Evolutionary conservation across 441 rosid genomes (phyloP).

Genomic region (Syzygium syzygioides): DNA sequence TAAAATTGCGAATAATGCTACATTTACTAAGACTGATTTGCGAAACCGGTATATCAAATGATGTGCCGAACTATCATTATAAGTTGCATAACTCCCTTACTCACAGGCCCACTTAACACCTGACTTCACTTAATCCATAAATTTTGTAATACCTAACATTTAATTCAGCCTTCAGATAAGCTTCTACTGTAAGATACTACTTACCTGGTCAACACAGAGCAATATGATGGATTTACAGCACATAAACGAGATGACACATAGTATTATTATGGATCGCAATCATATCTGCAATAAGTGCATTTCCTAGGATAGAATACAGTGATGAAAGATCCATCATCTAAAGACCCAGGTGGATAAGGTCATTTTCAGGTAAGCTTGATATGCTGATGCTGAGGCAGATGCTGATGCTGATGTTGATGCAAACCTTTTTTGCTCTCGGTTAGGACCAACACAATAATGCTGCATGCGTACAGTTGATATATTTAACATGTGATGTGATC

Average conservation of each 20-base stretch:
- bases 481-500: neutral
- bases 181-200: neutral
- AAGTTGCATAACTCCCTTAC: neutral
- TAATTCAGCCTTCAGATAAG: neutral
- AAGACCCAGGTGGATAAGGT: neutral
- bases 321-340: neutral
- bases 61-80: neutral
- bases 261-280: neutral
- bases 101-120: neutral
- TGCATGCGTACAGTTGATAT: neutral
- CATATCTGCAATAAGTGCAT: neutral
- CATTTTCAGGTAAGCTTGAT: neutral
- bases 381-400: neutral
- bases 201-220: neutral
- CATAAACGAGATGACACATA: neutral
- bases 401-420: neutral
- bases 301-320: neutral
- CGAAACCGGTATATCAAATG: neutral
- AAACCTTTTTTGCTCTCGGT: neutral
- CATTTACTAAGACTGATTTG: neutral
- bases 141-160: neutral
- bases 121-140: neutral
- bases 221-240: neutral
- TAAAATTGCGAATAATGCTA: neutral
- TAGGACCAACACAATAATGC: neutral